Evolutionary conservation across 2,329 filamentous ascomycete genomes (phyloP), one percentile per base, ranked within the genome.

Genomic region (Trichoderma brevicompactum): DNA sequence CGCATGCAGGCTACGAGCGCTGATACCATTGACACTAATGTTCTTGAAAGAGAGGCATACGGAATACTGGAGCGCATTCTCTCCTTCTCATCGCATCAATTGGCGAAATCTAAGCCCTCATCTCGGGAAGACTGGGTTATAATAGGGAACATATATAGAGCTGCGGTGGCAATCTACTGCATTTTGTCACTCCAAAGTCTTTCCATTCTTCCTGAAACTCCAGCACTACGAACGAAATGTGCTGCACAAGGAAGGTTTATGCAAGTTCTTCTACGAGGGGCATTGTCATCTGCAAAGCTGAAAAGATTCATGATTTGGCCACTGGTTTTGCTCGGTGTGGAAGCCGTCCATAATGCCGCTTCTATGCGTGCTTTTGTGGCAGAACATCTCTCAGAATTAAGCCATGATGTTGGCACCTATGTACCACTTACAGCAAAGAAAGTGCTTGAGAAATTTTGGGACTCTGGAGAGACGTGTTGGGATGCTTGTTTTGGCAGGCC

Each of bases 241-340:
- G 55, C 28, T 15, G 28, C 43, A 5, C 7, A 58, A 13, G 55
- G 41, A 48, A 19, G 7, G 12, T 1, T 15, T 3, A 23, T 58
- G 28, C 41, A 58, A 23, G 13, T 12, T 6, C 28, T 48, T n/a
- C 2, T 58, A 2, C 13, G 17, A 10, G 55, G 46, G 13, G 17
- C 55, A 0, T 41, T 58, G 2, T 41, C 28, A 3, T 46, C 41
- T 6, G 46, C 15, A 36, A 58, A 12, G 28, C 13, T 58, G 6
- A 58, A 58, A 19, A 46, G 55, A 7, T 58, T 58, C 32, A 58
- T 58, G 55, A 15, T 58, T 58, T 58, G 55, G 55, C 55, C 55
- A 4, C n/a, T 58, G 4, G 55, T 58, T 58, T 10, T 58, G 10
- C 41, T 58, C 23, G 55, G 55, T 5, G 55, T 38, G 1, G 55